A percentile compares a stretch with the other conserved stretches of the same genome.
These are phyloP conservation scores for Pseudocercospora pini-densiflorae DNA, from an alignment of 2,329 filamentous ascomycete species.

Conservation along the genomic window DNA sequence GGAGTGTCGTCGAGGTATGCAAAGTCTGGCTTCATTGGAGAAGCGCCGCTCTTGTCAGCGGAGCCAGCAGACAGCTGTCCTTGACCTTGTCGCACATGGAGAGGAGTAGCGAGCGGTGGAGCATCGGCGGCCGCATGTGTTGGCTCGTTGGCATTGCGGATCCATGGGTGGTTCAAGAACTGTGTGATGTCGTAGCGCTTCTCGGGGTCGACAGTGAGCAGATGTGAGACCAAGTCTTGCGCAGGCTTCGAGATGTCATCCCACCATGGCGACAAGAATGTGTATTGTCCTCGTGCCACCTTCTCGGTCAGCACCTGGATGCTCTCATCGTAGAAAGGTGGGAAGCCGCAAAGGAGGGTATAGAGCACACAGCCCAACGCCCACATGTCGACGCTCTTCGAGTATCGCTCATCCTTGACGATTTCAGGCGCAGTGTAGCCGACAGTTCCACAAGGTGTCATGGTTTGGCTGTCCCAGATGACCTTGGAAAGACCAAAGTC, in stretches of 20 bases:
- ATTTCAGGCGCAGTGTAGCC: slow-evolving; percentile 98
- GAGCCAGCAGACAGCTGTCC: slow-evolving; percentile 44
- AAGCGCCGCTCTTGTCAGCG: slow-evolving; percentile 34
- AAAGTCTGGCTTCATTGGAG: slow-evolving; percentile 55
- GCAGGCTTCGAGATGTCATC: slow-evolving; percentile 96
- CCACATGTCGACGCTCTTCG: slow-evolving; percentile 99
- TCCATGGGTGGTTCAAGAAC: slow-evolving; percentile 95
- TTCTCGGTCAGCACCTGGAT: slow-evolving; percentile 98
- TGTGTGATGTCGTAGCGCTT: slow-evolving; percentile 93
- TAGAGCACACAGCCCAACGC: slow-evolving; percentile 95
- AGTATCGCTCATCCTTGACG: slow-evolving; percentile 98
- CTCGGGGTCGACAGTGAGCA: slow-evolving; percentile 91
- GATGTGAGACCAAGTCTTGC: slow-evolving; percentile 90
- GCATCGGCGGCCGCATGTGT: slow-evolving; percentile 71
- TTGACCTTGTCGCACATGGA: slow-evolving; percentile 60
- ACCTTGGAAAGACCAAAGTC: slow-evolving; percentile 98
- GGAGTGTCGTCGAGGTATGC: slow-evolving; percentile 63
- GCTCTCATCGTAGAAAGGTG: slow-evolving; percentile 97
- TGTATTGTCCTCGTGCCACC: slow-evolving; percentile 94
- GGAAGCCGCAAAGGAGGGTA: slow-evolving; percentile 95
- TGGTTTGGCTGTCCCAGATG: slow-evolving; percentile 97
- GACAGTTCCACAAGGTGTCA: slow-evolving; percentile 99
- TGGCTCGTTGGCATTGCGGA: slow-evolving; percentile 70
- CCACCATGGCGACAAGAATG: slow-evolving; percentile 99
- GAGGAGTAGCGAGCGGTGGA: slow-evolving; percentile 72